phyloP scores from a whole-genome alignment of 495 filamentous ascomycete genomes.

The Aspergillus kassunensis region DNA sequence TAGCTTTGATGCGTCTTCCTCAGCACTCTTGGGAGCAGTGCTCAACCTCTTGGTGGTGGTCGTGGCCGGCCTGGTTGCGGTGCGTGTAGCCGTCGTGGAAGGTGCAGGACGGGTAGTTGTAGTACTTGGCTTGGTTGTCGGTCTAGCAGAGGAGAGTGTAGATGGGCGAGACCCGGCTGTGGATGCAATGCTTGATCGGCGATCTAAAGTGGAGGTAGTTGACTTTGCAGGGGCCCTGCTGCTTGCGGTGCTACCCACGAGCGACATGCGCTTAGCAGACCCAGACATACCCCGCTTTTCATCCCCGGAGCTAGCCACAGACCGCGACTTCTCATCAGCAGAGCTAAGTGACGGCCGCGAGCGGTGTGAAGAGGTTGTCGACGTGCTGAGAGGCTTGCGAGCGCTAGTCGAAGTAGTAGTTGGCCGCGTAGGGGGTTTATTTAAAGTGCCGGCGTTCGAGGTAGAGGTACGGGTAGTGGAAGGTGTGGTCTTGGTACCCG shows the following conservation, averaged over 20 bases:
- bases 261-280: conserved; percentile 47
- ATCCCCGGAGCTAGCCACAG: conserved; percentile 43
- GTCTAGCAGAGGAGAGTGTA: conserved; percentile 28
- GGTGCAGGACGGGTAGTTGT: conserved; percentile 25
- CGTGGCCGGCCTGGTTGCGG: conserved; percentile 25
- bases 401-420: conserved; percentile 30
- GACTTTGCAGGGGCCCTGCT: conserved; percentile 37
- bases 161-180: conserved; percentile 25
- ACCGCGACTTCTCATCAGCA: conserved; percentile 45
- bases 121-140: conserved; percentile 19
- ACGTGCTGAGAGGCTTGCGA: conserved; percentile 38
- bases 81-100: conserved; percentile 25
- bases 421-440: conserved; percentile 43
- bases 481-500: conserved; percentile 27
- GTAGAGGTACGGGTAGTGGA: conserved; percentile 27
- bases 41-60: conserved; percentile 34
- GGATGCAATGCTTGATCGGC: conserved; percentile 41
- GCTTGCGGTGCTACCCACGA: conserved; percentile 33
- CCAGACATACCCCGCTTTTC: conserved; percentile 42
- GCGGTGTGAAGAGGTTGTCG: conserved; percentile 41
- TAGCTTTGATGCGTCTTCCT: conserved; percentile 36
- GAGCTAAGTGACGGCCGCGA: conserved; percentile 45
- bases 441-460: conserved; percentile 34
- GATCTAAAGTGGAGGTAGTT: conserved; percentile 33
- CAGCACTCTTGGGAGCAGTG: conserved; percentile 25